Conservation (phyloP, 1,139 yeast species). For the Yamadazyma sp. region DNA sequence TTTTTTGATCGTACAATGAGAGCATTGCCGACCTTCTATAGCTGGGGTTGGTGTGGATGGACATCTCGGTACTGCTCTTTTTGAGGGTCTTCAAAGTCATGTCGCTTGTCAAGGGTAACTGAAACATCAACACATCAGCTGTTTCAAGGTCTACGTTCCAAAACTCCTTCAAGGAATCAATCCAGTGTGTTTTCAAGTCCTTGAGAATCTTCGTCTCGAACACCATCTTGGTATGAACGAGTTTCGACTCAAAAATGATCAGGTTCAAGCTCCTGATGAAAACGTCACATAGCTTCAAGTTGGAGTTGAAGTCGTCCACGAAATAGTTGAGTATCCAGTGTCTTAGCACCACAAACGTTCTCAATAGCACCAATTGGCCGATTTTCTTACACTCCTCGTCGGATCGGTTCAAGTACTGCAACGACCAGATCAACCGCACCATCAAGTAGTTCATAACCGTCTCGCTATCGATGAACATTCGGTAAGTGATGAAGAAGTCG, state of each 20-base stretch:
- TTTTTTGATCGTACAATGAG: slow-evolving; percentile 47
- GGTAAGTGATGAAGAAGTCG: slow-evolving; percentile 82
- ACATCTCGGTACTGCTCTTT: slow-evolving; percentile 34
- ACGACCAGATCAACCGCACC: slow-evolving; percentile 72
- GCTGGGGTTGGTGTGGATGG: slow-evolving; percentile 50
- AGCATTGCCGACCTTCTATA: slow-evolving; percentile 57
- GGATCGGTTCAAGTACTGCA: slow-evolving; percentile 43
- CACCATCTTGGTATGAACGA: slow-evolving; percentile 23
- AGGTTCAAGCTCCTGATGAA: slow-evolving; percentile 53
- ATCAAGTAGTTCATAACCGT: slow-evolving; percentile 61
- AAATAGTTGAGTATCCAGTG: slow-evolving; percentile 87
- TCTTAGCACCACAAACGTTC: slow-evolving; percentile 84
- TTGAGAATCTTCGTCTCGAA: slow-evolving; percentile 43
- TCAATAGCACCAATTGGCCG: slow-evolving; percentile 71
- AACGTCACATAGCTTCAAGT: slow-evolving; percentile 43
- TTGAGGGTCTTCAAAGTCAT: slow-evolving; percentile 25
- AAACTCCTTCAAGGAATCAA: slow-evolving; percentile 32
- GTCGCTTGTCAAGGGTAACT: slow-evolving; percentile 31
- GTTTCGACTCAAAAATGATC: slow-evolving; percentile 33
- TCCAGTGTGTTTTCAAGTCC: slow-evolving; percentile 49
- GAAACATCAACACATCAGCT: slow-evolving; percentile 24
- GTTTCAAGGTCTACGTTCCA: slow-evolving; percentile 30
- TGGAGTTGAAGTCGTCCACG: slow-evolving; percentile 61
- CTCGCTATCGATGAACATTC: slow-evolving; percentile 62
- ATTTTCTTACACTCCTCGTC: slow-evolving; percentile 38